A percentile compares a stretch with the other conserved stretches of the same genome.
Evolutionary conservation across 208 protist species (phyloP).

Genomic region (Acanthamoeba culbertsoni): DNA sequence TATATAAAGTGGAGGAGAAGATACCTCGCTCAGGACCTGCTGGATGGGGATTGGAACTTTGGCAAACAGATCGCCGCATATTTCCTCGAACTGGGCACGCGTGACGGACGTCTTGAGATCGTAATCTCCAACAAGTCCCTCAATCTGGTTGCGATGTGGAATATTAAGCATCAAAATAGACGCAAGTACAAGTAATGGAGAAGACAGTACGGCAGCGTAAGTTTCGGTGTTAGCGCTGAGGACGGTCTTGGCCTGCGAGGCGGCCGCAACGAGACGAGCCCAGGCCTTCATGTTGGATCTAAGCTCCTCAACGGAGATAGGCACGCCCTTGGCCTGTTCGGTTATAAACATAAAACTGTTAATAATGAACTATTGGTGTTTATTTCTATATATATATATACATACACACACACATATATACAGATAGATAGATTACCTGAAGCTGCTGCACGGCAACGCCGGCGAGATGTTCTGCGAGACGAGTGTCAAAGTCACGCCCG

Average conservation of each 20-base stretch:
- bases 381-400: no score
- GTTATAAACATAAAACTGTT: no score
- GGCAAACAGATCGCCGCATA: conserved; percentile 83
- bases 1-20: no score
- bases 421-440: no score
- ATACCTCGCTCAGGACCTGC: not conserved
- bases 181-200: not conserved
- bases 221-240: conserved; percentile 90
- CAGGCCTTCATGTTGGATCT: conserved; percentile 77
- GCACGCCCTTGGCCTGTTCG: not conserved
- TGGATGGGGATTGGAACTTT: conserved; percentile 74
- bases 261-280: conserved; percentile 85
- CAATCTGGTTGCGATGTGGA: no score
- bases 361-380: no score
- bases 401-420: no score
- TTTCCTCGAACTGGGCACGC: conserved; percentile 83
- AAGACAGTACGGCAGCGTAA: conserved; percentile 73
- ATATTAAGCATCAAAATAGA: not conserved
- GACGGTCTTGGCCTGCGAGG: conserved; percentile 86
- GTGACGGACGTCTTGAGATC: conserved; percentile 83
- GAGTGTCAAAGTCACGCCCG: conserved; percentile 88
- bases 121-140: conserved; percentile 86
- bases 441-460: conserved; percentile 75
- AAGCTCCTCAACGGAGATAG: not conserved
- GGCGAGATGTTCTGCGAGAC: conserved; percentile 88